Percentiles rank a stretch among this genome's conserved stretches.
phyloP scores from a whole-genome alignment of 345 rosid genomes.

The Salix dunnii region DNA sequence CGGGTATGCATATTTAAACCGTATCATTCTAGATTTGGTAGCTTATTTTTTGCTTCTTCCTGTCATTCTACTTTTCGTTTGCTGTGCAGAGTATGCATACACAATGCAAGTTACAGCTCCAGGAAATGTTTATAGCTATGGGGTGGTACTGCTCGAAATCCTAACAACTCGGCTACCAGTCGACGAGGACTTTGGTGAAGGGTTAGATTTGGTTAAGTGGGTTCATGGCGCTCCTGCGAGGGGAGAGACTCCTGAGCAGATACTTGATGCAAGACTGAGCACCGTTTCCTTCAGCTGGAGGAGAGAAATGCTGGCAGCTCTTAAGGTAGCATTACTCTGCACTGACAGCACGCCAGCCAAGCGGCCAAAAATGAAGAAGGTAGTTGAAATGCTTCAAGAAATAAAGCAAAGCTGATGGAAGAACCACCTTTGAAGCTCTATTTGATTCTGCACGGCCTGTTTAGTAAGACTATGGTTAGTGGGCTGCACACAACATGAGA shows the following conservation, averaged over 20 bases:
- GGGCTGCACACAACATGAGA: neutral
- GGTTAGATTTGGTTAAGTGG: constrained; percentile 38
- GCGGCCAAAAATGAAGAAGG: constrained; percentile 35
- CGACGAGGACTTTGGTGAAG: constrained; percentile 70
- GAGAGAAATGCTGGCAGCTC: constrained; percentile 93
- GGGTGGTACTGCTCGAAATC: constrained; percentile 34
- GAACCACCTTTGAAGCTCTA: constrained; percentile 2
- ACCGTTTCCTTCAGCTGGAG: constrained; percentile 78
- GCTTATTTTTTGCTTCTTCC: neutral
- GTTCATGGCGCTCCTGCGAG: constrained; percentile 36
- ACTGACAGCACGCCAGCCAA: constrained; percentile 32
- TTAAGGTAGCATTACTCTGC: constrained; percentile 36
- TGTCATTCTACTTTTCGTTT: neutral
- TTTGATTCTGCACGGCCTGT: neutral
- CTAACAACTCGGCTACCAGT: constrained; percentile 28
- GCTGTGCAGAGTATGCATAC: constrained; percentile 32
- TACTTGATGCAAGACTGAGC: constrained; percentile 36
- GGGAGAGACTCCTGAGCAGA: constrained; percentile 40
- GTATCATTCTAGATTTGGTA: neutral
- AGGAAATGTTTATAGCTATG: constrained; percentile 37
- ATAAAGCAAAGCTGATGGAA: constrained; percentile 47
- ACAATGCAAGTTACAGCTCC: constrained; percentile 41
- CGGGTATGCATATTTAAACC: constrained; percentile 17
- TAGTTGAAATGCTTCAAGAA: constrained; percentile 47
- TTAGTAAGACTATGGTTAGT: neutral